Evolutionary conservation across 495 filamentous ascomycete species (phyloP), one percentile per base, ranked within the genome.

Genomic region (Trichocladium antarcticum): DNA sequence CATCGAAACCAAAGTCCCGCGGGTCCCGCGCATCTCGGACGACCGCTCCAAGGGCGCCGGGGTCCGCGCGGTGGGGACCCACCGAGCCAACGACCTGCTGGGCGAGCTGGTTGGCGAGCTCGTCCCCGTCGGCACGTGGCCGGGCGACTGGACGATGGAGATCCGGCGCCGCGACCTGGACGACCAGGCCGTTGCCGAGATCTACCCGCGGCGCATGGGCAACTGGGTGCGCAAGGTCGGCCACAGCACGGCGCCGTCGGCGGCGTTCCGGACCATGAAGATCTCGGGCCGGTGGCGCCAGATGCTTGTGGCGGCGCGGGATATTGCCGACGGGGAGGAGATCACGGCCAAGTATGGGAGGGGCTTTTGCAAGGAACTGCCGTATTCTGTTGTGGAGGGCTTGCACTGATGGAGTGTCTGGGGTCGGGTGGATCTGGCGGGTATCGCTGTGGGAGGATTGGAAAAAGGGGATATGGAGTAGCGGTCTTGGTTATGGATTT

Each of bases 191-290:
- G 57, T 64, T 7, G 61, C 61, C 8, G 59, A 64, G 24, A 58
- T 64, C 15, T 60, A 55, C 14, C 50, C 59, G 5, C 41, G 41
- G 22, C 39, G 42, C 17, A 53, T 48, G 45, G 61, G 61, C 24
- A 64, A 64, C 42, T 64, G 61, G 61, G 59, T 62, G 9, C 57
- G 61, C n/a, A 56, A 56, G 22, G 61, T 64, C 47, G 45, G 20
- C 14, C 61, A 64, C 31, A 52, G 39, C 39, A 31, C 32, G 2
- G 19, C 46, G 6, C 61, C 61, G 15, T 53, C 53, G 9, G 53
- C 56, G 15, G 44, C 28, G 34, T 57, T 60, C 29, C 39, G 31
- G 28, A 8, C 51, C 3, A 45, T 60, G 46, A 62, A 60, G 43
- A 53, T 62, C 11, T 47, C 50, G 7, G 59, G 61, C 3, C 45